Evolutionary conservation across 176 grass and related monocot species (phyloP), one percentile per base, ranked within the genome.

Genomic region (Rhynchospora tenuis): DNA sequence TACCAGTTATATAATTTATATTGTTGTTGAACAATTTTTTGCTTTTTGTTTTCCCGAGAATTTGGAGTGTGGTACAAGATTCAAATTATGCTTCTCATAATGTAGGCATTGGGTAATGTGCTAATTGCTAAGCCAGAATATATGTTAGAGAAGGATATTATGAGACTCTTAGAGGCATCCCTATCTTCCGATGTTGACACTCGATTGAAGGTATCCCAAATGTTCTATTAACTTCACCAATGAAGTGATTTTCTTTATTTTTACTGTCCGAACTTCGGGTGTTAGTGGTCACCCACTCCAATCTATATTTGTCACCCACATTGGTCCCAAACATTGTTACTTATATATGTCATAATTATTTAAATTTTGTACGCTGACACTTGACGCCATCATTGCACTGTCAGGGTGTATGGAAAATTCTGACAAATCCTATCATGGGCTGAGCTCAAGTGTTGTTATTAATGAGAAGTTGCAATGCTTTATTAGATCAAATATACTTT

Each of bases 71-170:
- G 73, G 20, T 56, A 55, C 73, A 77, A 50, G 28, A 56, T 55
- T 16, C 73, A 77, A 44, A 43, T 72, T 63, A 63, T 89, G 43
- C 2, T 15, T 88, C 33, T 69, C 74, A 77, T 1, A 83, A 47
- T 98, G 81, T 83, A 99, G 97, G 90, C 97, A 83, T 79, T 99
- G 83, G 97, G 97, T 79, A 90, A 96, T 85, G 90, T 99, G 86
- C 82, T 99, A 60, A 99, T 99, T 83, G 93, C 97, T 55, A 96
- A 90, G 71, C 97, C 97, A 78, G 97, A 94, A 65, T 96, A 88
- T 83, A 99, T 99, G 97, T 88, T 99, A 85, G 84, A 92, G 65
- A 93, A 88, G 33, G 93, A 99, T 80, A 96, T 99, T 68, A 63
- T 90, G 61, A 88, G 89, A 86, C 85, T 99, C 71, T 71, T 99